phyloP scores from a whole-genome alignment of 805 yeast species.

The Metschnikowia borealis region DNA sequence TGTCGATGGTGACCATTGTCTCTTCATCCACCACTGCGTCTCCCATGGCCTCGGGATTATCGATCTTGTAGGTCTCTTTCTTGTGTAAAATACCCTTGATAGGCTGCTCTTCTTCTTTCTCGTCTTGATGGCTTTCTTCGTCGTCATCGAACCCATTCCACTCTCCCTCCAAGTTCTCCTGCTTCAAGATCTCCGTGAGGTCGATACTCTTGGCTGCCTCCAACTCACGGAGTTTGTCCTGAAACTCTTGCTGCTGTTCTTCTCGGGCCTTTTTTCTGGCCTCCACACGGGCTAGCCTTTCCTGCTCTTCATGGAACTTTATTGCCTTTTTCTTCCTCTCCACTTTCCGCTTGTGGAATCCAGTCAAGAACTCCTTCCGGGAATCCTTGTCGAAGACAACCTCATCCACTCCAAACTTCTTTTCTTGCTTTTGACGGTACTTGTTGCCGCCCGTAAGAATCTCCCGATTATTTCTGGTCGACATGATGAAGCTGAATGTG shows the following conservation, averaged over 20 bases:
- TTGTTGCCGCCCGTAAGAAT: constrained; percentile 83
- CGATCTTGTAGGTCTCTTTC: constrained; percentile 31
- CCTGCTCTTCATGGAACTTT: constrained; percentile 72
- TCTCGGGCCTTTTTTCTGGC: constrained; percentile 70
- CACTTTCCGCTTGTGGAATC: constrained; percentile 90
- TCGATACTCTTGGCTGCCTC: constrained; percentile 39
- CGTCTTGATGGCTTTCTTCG: constrained; percentile 11
- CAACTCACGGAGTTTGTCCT: constrained; percentile 57
- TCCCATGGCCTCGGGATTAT: constrained; percentile 22
- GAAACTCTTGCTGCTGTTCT: constrained; percentile 63
- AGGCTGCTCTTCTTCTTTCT: constrained; percentile 9
- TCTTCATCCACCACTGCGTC: constrained; percentile 43
- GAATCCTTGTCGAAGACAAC: constrained; percentile 78
- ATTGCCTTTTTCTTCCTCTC: constrained; percentile 85
- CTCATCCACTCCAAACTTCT: constrained; percentile 58
- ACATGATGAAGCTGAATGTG: constrained; percentile 12
- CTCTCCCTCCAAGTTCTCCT: constrained; percentile 21
- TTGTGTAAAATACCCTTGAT: constrained; percentile 18
- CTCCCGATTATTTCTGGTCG: constrained; percentile 62
- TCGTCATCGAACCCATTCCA: constrained; percentile 41
- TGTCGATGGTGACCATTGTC: constrained; percentile 54
- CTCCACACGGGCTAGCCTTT: constrained; percentile 64
- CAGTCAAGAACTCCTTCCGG: constrained; percentile 83
- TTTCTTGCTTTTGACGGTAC: constrained; percentile 60
- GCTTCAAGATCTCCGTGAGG: constrained; percentile 14